Conservation (phyloP, 768 basidiomycete species). For the Termitomyces sp. region DNA sequence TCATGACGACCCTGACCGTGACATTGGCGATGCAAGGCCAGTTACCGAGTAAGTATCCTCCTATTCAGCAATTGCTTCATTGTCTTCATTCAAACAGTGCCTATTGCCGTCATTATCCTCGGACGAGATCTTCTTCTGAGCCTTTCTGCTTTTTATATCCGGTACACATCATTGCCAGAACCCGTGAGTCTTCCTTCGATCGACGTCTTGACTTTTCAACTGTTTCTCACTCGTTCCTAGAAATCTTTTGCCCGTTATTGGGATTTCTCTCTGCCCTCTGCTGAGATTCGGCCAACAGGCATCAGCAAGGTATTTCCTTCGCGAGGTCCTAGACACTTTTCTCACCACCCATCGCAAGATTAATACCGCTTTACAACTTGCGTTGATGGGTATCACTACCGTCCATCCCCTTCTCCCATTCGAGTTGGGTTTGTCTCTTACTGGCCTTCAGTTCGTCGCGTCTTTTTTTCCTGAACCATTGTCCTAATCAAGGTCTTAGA, state of each 20-base stretch:
- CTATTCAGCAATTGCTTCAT: not conserved
- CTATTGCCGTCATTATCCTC: conserved; percentile 79
- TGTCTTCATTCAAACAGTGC: conserved; percentile 44
- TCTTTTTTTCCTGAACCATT: not conserved
- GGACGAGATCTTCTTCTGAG: conserved; percentile 86
- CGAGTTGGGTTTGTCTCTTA: conserved; percentile 50
- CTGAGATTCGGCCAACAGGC: conserved; percentile 88
- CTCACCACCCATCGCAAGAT: conserved; percentile 38
- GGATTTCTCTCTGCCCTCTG: conserved; percentile 94
- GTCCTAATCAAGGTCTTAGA: conserved; percentile 34
- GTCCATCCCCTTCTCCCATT: conserved; percentile 72
- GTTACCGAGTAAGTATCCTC: conserved; percentile 62
- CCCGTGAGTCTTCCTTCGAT: conserved; percentile 53
- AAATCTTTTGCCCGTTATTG: conserved; percentile 93
- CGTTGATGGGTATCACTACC: conserved; percentile 88
- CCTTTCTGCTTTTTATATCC: conserved; percentile 88
- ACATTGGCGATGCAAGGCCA: conserved; percentile 80
- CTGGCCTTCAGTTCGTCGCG: conserved; percentile 69
- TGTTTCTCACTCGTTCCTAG: conserved; percentile 28
- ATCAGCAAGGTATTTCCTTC: conserved; percentile 74
- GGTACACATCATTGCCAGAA: conserved; percentile 82
- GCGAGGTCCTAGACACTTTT: not conserved
- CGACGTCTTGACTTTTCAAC: not conserved
- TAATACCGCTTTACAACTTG: conserved; percentile 89
- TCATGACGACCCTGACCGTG: conserved; percentile 92